Evolutionary conservation across 2,329 filamentous ascomycete species (phyloP), one percentile per base, ranked within the genome.

Genomic region (Pseudocercospora eumusae): DNA sequence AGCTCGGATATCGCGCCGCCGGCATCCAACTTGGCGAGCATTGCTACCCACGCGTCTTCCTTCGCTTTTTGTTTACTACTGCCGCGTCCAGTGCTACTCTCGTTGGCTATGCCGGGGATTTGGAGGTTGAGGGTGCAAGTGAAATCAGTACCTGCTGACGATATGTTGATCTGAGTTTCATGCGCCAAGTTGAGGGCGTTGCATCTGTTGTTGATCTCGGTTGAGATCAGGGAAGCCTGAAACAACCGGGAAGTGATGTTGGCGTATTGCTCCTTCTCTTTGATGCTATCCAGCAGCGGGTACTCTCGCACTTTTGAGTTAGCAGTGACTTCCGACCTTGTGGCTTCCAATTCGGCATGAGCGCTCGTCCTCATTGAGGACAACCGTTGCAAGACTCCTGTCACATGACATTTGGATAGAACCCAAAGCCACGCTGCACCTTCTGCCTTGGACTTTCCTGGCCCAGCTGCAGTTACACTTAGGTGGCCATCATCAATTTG

Each of bases 21-120:
- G 11, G 2, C 42, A 9, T 57, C 36, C 55, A 57, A 47, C 21
- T 27, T 45, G 25, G 36, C 53, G 25, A 63, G 28, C 57, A 60
- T 60, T 9, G 61, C 57, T 9, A 60, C 57, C 61, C 61, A 63
- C 21, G 61, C 57, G 53, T 55, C 49, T 7, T 31, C 27, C 45
- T 56, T 60, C 27, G 61, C 57, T 3, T 20, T 7, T 7, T 4
- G n/a, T 23, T 58, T 63, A 47, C 36, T 56, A 15, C 31, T 15
- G 20, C 10, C 61, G 6, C 11, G 21, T 3, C 57, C 61, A 23
- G 42, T 54, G 13, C 53, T 55, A 7, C 42, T 57, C 42, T 59
- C 61, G 53, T 60, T 55, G 25, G 28, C 47, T 3, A 63, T 47
- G 23, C 47, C 57, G 15, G 53, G 57, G 7, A 63, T 63, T 25